A percentile compares a stretch with the other conserved stretches of the same genome.
phyloP scores from a whole-genome alignment of 768 basidiomycete species.

The Rubroboletus satanas region DNA sequence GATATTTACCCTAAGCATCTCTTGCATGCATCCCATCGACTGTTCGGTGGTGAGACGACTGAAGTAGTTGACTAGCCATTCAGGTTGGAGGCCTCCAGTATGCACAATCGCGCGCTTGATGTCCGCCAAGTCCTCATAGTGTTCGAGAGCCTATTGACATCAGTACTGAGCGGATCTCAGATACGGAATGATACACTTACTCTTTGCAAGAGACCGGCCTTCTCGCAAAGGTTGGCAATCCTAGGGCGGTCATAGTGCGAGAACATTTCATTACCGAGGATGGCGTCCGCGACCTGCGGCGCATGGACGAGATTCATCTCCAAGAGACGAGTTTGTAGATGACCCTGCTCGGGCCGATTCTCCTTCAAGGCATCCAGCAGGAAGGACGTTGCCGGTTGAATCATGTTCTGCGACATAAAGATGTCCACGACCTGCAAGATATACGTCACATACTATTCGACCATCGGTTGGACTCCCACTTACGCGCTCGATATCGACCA shows the following conservation, averaged over 20 bases:
- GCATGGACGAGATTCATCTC: slow-evolving; percentile 98
- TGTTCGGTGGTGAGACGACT: slow-evolving; percentile 96
- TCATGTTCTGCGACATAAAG: slow-evolving; percentile 99
- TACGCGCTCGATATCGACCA: slow-evolving; percentile 91
- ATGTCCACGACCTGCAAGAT: slow-evolving; percentile 84
- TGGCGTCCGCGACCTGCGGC: slow-evolving; percentile 98
- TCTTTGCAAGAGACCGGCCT: slow-evolving; percentile 91
- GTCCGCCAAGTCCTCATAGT: slow-evolving; percentile 96
- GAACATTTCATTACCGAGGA: slow-evolving; percentile 99
- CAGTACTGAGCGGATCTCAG: slow-evolving; percentile 1
- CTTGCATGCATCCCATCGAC: slow-evolving; percentile 92
- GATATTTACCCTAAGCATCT: slow-evolving; percentile 96
- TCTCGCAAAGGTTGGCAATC: slow-evolving; percentile 97
- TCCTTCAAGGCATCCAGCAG: slow-evolving; percentile 96
- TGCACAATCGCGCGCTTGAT: slow-evolving; percentile 99
- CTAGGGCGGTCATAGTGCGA: slow-evolving; percentile 93
- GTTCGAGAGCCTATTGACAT: slow-evolving; percentile 83
- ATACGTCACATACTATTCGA: background rate
- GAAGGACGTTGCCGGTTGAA: slow-evolving; percentile 98
- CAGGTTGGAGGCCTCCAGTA: slow-evolving; percentile 75
- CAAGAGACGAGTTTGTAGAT: slow-evolving; percentile 90
- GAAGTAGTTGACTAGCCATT: slow-evolving; percentile 98
- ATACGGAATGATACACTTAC: slow-evolving; percentile 42
- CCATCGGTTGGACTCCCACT: slow-evolving; percentile 19
- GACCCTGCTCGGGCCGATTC: slow-evolving; percentile 95